phyloP scores from a whole-genome alignment of 169 alveolate species.

The Plasmodium ovale region DNA sequence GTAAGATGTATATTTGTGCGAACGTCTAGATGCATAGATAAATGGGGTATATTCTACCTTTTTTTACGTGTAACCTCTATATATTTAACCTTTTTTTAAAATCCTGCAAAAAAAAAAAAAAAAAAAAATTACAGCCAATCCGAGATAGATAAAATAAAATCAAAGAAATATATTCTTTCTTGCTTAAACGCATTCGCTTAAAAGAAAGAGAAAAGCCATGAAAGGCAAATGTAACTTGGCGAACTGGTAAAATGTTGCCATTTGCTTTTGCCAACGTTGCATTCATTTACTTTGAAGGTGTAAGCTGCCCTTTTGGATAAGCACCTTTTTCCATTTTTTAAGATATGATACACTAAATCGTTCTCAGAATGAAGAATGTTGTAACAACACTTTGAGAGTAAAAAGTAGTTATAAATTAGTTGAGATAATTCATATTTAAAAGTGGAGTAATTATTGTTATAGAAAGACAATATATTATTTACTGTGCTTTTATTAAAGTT shows the following conservation, averaged over 20 bases:
- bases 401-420: slow-evolving; percentile 29
- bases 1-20: too few relatives aligned
- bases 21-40: too few relatives aligned
- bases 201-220: background rate
- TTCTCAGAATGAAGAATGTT: slow-evolving; percentile 1
- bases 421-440: slow-evolving; percentile 55
- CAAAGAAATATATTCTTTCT: background rate
- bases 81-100: slow-evolving; percentile 48
- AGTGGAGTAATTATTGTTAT: slow-evolving; percentile 45
- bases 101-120: slow-evolving; percentile 4
- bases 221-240: background rate
- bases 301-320: slow-evolving; percentile 19
- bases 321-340: slow-evolving; percentile 38
- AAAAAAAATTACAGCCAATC: background rate
- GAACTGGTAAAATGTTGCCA: background rate
- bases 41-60: too few relatives aligned
- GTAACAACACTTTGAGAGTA: slow-evolving; percentile 3
- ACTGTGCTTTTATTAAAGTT: slow-evolving; percentile 17
- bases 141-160: background rate
- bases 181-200: too few relatives aligned
- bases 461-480: slow-evolving; percentile 31
- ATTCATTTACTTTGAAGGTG: slow-evolving; percentile 22
- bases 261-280: background rate
- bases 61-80: background rate
- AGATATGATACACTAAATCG: slow-evolving; percentile 13